A percentile compares a stretch with the other conserved stretches of the same genome.
phyloP scores from a whole-genome alignment of 73 alveolate species.

The Uronychia setigera region DNA sequence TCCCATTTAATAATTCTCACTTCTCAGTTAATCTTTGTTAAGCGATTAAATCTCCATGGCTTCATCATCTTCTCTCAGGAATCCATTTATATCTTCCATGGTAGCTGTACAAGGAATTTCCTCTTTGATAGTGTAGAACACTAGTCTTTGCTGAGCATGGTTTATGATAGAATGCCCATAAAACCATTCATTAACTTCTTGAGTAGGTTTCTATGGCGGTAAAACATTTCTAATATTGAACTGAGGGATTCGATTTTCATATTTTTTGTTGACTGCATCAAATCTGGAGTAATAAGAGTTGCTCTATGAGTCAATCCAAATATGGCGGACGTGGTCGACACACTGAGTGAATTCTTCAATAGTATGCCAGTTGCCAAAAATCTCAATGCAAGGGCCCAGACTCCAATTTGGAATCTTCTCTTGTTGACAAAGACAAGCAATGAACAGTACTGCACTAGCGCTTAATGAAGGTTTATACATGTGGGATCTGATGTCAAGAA shows the following conservation, averaged over 20 bases:
- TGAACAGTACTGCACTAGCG: conserved; percentile 22
- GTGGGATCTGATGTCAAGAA: background rate
- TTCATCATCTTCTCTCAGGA: no score
- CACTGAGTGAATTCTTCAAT: conserved; percentile 24
- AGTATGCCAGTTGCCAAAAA: conserved; percentile 18
- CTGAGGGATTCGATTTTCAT: background rate
- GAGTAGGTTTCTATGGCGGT: no score
- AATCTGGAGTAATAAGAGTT: conserved; percentile 59
- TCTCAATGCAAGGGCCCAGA: background rate
- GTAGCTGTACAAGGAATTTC: no score
- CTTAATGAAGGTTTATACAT: conserved; percentile 11
- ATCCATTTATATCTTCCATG: no score
- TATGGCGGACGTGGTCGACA: conserved; percentile 26
- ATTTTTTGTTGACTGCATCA: conserved; percentile 52
- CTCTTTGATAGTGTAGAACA: no score
- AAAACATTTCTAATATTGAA: background rate
- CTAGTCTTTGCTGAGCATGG: no score
- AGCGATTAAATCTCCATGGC: background rate
- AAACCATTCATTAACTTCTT: no score
- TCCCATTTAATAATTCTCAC: background rate
- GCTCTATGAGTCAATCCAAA: conserved; percentile 56
- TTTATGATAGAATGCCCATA: no score
- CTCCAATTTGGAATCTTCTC: background rate
- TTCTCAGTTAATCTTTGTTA: background rate
- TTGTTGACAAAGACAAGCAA: background rate